These are phyloP conservation scores for Fagopyrum tataricum DNA, from an alignment of 148 eudicot species.

Conservation along the genomic window DNA sequence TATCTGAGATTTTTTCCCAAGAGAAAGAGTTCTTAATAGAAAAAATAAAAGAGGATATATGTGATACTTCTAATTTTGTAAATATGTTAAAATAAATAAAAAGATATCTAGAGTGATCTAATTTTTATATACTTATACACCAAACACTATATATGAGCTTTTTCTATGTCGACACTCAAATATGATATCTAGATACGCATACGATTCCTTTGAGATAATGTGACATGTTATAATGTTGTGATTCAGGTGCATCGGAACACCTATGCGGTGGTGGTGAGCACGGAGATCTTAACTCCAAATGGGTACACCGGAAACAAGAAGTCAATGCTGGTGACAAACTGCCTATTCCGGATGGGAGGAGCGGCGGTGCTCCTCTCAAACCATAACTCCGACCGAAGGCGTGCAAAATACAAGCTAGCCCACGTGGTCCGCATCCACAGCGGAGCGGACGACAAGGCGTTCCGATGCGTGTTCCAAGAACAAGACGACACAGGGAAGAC, in stretches of 20 bases:
- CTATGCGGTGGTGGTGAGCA: slow-evolving; percentile 13
- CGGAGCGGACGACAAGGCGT: slow-evolving; percentile 11
- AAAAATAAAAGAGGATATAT: too few relatives aligned
- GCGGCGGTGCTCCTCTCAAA: slow-evolving; percentile 8
- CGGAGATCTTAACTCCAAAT: not conserved
- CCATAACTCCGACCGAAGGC: not conserved
- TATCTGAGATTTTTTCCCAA: too few relatives aligned
- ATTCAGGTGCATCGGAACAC: slow-evolving; percentile 4
- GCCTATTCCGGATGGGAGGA: slow-evolving; percentile 12
- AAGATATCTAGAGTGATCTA: too few relatives aligned
- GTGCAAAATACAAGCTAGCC: slow-evolving; percentile 8
- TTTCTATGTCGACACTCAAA: too few relatives aligned
- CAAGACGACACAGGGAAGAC: slow-evolving; percentile 1
- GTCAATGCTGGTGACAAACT: slow-evolving; percentile 7
- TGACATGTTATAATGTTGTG: too few relatives aligned
- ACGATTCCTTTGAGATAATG: too few relatives aligned
- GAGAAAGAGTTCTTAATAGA: too few relatives aligned
- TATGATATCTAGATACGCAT: too few relatives aligned
- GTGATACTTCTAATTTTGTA: too few relatives aligned
- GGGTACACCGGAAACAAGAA: not conserved
- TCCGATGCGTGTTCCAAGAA: slow-evolving; percentile 7
- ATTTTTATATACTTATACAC: too few relatives aligned
- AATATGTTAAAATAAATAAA: too few relatives aligned
- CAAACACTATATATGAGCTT: too few relatives aligned
- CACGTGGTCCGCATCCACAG: slow-evolving; percentile 8